Percentiles rank a stretch among this genome's conserved stretches.
Evolutionary conservation across 176 grass and related monocot species (phyloP).

Genomic region (Bonia amplexicaulis): DNA sequence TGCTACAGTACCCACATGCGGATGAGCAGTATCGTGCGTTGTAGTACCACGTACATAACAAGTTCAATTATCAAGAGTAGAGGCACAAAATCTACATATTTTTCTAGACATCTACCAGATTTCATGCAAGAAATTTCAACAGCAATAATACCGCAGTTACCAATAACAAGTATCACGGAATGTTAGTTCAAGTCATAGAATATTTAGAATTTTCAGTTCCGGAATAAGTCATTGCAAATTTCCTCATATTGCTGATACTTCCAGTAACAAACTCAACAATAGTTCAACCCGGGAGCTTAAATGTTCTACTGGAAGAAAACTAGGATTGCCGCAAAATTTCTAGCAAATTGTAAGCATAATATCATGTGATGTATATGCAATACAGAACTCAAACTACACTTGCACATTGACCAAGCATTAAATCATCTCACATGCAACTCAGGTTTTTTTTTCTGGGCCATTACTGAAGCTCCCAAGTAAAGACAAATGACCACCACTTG

Average conservation of each 20-base stretch:
- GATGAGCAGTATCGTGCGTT: too few relatives aligned
- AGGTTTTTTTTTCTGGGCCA: background rate
- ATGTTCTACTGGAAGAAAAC: background rate
- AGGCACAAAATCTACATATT: background rate
- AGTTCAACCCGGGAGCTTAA: background rate
- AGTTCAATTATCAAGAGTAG: background rate
- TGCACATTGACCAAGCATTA: background rate
- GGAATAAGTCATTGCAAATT: background rate
- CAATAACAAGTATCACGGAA: background rate
- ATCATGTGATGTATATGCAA: background rate
- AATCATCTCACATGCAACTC: background rate
- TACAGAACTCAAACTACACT: background rate
- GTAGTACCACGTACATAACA: too few relatives aligned
- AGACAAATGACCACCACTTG: background rate
- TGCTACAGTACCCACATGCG: too few relatives aligned
- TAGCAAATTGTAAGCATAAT: background rate
- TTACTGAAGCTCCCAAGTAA: background rate
- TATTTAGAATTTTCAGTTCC: background rate
- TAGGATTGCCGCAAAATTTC: background rate
- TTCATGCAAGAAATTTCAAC: background rate
- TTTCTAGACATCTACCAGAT: background rate
- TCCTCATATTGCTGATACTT: background rate
- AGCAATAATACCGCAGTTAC: background rate
- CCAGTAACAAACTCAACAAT: background rate
- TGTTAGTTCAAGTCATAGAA: background rate